phyloP scores from a whole-genome alignment of 148 eudicot species.

The Linanthus parryae region DNA sequence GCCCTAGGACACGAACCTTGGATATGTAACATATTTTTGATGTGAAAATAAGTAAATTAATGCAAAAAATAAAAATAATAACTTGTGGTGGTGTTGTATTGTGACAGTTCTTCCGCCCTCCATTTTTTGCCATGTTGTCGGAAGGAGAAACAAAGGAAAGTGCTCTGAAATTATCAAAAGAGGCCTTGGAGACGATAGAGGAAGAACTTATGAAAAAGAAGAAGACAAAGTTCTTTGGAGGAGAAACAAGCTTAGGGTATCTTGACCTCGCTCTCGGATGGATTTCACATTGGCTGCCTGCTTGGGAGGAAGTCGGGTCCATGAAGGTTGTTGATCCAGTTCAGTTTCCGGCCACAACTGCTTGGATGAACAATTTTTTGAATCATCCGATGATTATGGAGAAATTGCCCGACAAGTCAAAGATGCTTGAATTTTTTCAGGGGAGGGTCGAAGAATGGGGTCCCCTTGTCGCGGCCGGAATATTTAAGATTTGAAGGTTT shows the following conservation, averaged over 20 bases:
- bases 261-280: constrained; percentile 16
- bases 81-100: too few relatives aligned
- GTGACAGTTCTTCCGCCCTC: too few relatives aligned
- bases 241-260: constrained; percentile 21
- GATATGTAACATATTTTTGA: too few relatives aligned
- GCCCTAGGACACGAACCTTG: too few relatives aligned
- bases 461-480: too few relatives aligned
- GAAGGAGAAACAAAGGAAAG: constrained; percentile 18
- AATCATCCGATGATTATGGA: background rate
- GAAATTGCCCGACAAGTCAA: too few relatives aligned
- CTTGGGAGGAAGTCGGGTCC: constrained; percentile 3
- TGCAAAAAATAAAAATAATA: too few relatives aligned
- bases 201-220: constrained; percentile 16
- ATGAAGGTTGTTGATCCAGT: constrained; percentile 1
- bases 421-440: too few relatives aligned
- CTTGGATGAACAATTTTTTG: constrained; percentile 3
- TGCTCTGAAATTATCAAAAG: constrained; percentile 10
- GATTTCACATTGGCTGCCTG: constrained; percentile 7
- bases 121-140: constrained; percentile 14
- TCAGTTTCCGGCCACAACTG: constrained; percentile 1
- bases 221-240: constrained; percentile 23
- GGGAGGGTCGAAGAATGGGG: too few relatives aligned
- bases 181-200: constrained; percentile 22
- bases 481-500: too few relatives aligned
- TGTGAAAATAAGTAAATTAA: too few relatives aligned